phyloP scores from a whole-genome alignment of 1,284 basidiomycete genomes.

The Phenoliferia sp. region DNA sequence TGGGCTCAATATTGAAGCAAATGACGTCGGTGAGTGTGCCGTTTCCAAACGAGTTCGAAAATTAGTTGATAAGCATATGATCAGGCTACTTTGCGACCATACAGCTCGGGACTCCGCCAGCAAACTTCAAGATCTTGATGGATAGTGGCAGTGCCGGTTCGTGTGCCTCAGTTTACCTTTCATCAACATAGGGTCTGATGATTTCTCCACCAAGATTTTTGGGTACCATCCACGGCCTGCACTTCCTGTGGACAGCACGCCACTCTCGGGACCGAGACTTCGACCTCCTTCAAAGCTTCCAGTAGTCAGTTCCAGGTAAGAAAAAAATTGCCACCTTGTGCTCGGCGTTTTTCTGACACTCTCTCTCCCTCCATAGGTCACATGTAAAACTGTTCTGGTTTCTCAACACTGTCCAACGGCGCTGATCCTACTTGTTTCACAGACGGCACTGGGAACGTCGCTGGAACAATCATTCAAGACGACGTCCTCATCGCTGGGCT shows the following conservation, averaged over 20 bases:
- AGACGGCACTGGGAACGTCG: conserved; percentile 66
- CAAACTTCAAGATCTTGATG: conserved; percentile 67
- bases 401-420: background rate
- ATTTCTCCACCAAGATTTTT: conserved; percentile 58
- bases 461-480: conserved; percentile 63
- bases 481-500: conserved; percentile 64
- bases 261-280: conserved; percentile 61
- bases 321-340: too few species aligned
- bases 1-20: conserved; percentile 64
- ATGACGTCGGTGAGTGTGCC: conserved; percentile 43
- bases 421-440: conserved; percentile 46
- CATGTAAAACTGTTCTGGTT: background rate
- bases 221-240: conserved; percentile 64
- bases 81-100: conserved; percentile 64
- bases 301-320: background rate
- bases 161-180: conserved; percentile 42
- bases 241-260: conserved; percentile 55
- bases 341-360: too few species aligned
- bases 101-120: conserved; percentile 70
- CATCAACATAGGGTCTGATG: background rate
- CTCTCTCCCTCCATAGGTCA: background rate
- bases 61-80: background rate
- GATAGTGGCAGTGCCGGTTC: conserved; percentile 59
- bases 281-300: conserved; percentile 58
- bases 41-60: conserved; percentile 27